Percentiles rank a stretch among this genome's conserved stretches.
Evolutionary conservation across 129 eudicot genomes (phyloP).

Genomic region (Dittrichia graveolens): DNA sequence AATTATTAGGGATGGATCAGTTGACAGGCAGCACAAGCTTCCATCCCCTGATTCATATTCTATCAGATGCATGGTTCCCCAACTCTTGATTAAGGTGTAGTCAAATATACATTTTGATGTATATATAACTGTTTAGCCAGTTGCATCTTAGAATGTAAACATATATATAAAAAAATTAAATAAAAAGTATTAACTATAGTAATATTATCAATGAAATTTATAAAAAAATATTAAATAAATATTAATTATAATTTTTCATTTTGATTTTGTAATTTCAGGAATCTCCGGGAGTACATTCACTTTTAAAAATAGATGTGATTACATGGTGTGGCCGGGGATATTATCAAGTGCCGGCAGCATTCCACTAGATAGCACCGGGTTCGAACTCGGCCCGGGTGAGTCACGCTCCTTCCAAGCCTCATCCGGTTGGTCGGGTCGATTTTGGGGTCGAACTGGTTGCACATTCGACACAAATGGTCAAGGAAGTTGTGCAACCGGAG

Average conservation of each 20-base stretch:
- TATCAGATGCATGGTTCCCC: neutral
- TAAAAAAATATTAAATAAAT: neutral
- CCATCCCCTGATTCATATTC: slow-evolving; percentile 25
- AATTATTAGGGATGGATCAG: slow-evolving; percentile 37
- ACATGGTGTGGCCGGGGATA: slow-evolving; percentile 77
- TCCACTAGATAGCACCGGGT: slow-evolving; percentile 63
- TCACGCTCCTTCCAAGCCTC: slow-evolving; percentile 59
- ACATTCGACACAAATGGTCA: slow-evolving; percentile 54
- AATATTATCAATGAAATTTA: neutral
- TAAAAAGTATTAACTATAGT: too few relatives aligned
- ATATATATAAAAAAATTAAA: too few relatives aligned
- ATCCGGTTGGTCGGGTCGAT: slow-evolving; percentile 78
- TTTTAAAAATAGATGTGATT: slow-evolving; percentile 53
- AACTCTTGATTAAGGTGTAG: slow-evolving; percentile 11
- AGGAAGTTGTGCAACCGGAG: slow-evolving; percentile 69
- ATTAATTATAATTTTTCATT: neutral
- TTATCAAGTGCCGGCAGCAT: slow-evolving; percentile 66
- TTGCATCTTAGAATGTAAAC: too few relatives aligned
- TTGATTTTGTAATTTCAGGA: slow-evolving; percentile 36
- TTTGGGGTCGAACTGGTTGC: slow-evolving; percentile 84
- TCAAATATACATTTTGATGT: too few relatives aligned
- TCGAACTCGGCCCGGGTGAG: slow-evolving; percentile 54
- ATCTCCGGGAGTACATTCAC: slow-evolving; percentile 60
- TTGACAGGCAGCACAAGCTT: slow-evolving; percentile 30
- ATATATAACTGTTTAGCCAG: too few relatives aligned